Percentiles rank a stretch among this genome's conserved stretches.
Conservation (phyloP, 2,329 filamentous ascomycete genomes). For the Epichloe glyceriae region DNA sequence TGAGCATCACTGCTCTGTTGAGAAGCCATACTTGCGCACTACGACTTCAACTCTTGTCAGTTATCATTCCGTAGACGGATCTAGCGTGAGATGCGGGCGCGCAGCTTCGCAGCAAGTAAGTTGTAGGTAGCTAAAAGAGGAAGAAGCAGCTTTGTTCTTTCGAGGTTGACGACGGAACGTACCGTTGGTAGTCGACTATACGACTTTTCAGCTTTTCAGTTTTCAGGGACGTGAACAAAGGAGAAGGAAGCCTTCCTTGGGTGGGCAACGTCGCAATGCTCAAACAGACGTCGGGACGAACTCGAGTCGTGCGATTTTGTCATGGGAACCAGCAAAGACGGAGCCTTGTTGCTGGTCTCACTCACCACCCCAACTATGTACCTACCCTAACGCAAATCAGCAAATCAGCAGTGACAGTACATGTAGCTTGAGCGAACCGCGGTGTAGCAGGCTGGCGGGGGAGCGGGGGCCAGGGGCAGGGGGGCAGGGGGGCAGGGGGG, state of each 20-base stretch:
- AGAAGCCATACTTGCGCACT: slow-evolving; percentile 1
- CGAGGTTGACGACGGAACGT: background rate
- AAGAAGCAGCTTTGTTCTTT: background rate
- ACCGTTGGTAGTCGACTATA: background rate
- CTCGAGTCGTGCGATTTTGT: background rate
- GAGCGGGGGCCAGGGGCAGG: too few relatives aligned
- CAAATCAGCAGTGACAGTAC: too few relatives aligned
- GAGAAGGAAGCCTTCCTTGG: background rate
- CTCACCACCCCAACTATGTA: too few relatives aligned
- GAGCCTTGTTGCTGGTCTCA: background rate
- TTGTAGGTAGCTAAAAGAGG: background rate
- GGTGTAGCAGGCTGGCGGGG: too few relatives aligned
- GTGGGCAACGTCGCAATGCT: background rate
- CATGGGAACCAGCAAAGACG: background rate
- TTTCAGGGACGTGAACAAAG: background rate
- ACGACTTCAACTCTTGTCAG: background rate
- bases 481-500: too few relatives aligned
- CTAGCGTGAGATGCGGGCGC: background rate
- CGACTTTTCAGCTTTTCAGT: too few relatives aligned
- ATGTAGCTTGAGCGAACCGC: too few relatives aligned
- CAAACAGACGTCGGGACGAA: background rate
- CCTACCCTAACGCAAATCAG: too few relatives aligned
- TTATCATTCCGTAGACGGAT: background rate
- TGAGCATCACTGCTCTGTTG: slow-evolving; percentile 3
- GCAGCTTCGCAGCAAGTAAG: background rate